phyloP scores from a whole-genome alignment of 768 basidiomycete species.

The Mycena haematopus region DNA sequence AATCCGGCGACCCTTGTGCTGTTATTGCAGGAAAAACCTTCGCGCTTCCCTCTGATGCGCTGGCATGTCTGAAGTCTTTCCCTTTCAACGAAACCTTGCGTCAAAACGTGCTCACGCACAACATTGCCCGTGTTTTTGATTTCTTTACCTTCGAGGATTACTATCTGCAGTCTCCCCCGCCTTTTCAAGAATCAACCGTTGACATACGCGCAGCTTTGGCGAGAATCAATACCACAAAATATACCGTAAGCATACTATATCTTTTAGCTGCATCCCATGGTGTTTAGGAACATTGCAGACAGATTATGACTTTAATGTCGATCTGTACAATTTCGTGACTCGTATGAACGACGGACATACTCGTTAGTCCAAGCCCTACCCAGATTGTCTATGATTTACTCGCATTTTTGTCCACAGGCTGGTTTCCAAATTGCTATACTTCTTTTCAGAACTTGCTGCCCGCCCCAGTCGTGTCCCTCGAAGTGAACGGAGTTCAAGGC shows the following conservation, averaged over 20 bases:
- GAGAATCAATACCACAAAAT: conserved; percentile 55
- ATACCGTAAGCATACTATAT: conserved; percentile 41
- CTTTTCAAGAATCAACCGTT: conserved; percentile 61
- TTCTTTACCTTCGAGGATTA: conserved; percentile 63
- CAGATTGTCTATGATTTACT: background rate
- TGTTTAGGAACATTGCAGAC: conserved; percentile 45
- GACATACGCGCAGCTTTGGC: conserved; percentile 59
- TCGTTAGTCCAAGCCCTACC: conserved; percentile 37
- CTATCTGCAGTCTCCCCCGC: conserved; percentile 56
- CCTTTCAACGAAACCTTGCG: conserved; percentile 63
- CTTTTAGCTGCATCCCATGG: background rate
- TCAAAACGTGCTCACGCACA: conserved; percentile 54
- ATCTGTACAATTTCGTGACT: conserved; percentile 59
- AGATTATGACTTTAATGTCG: conserved; percentile 70
- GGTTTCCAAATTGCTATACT: conserved; percentile 64
- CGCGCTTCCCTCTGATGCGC: conserved; percentile 56
- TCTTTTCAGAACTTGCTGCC: conserved; percentile 61
- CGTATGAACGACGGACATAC: conserved; percentile 73
- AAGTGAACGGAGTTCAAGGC: conserved; percentile 51
- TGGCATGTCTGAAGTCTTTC: conserved; percentile 64
- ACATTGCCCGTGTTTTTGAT: conserved; percentile 54
- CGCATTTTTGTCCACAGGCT: conserved; percentile 45
- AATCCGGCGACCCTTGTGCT: conserved; percentile 16
- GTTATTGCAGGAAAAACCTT: conserved; percentile 38
- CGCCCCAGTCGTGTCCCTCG: conserved; percentile 59